Evolutionary conservation across 169 alveolate species (phyloP), one percentile per base, ranked within the genome.

Genomic region (Plasmodium vivax): DNA sequence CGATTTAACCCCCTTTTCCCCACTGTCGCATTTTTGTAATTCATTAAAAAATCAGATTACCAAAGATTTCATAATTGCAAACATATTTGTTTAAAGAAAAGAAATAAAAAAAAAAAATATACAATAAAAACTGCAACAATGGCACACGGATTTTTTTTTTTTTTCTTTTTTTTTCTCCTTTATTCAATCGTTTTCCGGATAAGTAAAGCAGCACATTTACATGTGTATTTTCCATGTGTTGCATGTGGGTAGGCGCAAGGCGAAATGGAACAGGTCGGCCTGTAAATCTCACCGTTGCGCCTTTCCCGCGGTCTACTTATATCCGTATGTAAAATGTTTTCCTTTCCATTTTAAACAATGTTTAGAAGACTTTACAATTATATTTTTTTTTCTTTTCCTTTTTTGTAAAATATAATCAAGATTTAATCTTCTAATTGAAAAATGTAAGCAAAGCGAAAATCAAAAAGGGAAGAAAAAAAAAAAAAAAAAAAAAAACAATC

Each of bases 41-140:
- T 85, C 93, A 85, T 74, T 85, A 85, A 85, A 85, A 85, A 85
- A 45, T 85, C 93, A 85, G 93, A 85, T 85, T 85, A 85, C 93
- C 93, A 85, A 85, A 85, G 93, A 85, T 85, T 85, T 73, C 79
- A n/a, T 51, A 54, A 43, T 47, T 85, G 34, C 71, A 83, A 83
- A 68, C 92, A 83, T 83, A 19, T 83, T 82, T 82, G 79, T 19
- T 74, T 47, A 85, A 77, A 74, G 85, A 85, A 77, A 85, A 75
- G 93, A 85, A 85, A 45, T 36, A 85, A 75, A 73, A 83, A 85
- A 74, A 74, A 62, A 51, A 30, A 85, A 74, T 36, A 36, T 23
- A 38, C 7, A 45, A 45, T 45, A 45, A 45, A 9, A 45, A 85
- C 12, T 45, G 56, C n/a, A 68, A 43, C 30, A 32, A 34, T 56